Conservation (phyloP, 1,284 basidiomycete species). For the Volvariella surrecta region DNA sequence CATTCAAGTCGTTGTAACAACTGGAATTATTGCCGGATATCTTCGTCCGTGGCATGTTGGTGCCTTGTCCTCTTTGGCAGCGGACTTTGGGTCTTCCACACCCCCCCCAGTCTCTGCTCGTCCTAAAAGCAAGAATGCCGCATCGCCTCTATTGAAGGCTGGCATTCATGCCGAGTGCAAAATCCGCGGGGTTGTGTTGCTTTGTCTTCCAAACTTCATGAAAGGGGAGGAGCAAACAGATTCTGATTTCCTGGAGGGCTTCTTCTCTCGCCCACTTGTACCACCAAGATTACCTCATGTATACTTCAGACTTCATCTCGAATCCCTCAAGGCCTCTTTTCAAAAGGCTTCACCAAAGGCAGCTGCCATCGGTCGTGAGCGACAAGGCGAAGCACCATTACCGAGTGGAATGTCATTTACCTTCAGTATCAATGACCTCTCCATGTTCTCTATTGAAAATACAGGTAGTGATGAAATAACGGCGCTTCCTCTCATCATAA, state of each 20-base stretch:
- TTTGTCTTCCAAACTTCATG: conserved; percentile 31
- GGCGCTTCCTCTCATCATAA: conserved; percentile 55
- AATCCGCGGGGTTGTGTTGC: conserved; percentile 40
- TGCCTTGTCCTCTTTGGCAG: conserved; percentile 32
- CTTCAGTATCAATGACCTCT: conserved; percentile 13
- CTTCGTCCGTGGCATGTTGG: conserved; percentile 46
- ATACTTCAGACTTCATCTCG: conserved; percentile 52
- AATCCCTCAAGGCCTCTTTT: conserved; percentile 29
- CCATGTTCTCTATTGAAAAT: conserved; percentile 13
- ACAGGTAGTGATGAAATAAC: conserved; percentile 11
- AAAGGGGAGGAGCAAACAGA: conserved; percentile 8
- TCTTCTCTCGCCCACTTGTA: conserved; percentile 48
- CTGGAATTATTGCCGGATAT: conserved; percentile 45
- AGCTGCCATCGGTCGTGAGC: background rate
- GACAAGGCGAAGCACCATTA: background rate
- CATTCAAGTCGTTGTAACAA: conserved; percentile 27
- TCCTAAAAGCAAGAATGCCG: background rate
- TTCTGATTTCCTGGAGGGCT: conserved; percentile 22
- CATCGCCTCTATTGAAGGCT: conserved; percentile 15
- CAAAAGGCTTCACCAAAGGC: conserved; percentile 21
- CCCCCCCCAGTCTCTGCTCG: conserved; percentile 6
- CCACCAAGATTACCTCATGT: conserved; percentile 39
- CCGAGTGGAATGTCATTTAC: conserved; percentile 4
- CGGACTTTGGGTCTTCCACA: conserved; percentile 15
- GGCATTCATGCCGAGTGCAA: conserved; percentile 28